A percentile compares a stretch with the other conserved stretches of the same genome.
phyloP scores from a whole-genome alignment of 306 rosid genomes.

The Malus sylvestris region DNA sequence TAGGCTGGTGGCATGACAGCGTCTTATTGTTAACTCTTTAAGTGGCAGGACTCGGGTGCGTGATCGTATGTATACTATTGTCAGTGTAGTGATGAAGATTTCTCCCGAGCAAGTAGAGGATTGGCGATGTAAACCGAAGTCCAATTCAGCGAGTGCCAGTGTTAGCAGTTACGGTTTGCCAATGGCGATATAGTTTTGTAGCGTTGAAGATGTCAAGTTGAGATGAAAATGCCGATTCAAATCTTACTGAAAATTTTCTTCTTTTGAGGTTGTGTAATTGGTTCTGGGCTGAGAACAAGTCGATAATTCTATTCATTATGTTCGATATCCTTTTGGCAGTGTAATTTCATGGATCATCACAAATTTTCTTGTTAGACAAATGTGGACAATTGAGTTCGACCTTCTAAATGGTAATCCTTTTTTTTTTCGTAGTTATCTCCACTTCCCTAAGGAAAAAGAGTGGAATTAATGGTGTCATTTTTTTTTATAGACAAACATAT shows the following conservation, averaged over 20 bases:
- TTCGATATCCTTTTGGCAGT: conserved; percentile 42
- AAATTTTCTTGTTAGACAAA: conserved; percentile 31
- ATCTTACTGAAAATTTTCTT: conserved; percentile 28
- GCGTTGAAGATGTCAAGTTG: conserved; percentile 20
- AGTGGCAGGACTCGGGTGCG: conserved; percentile 33
- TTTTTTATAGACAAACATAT: too few relatives aligned
- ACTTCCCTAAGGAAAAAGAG: background rate
- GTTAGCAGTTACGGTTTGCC: conserved; percentile 18
- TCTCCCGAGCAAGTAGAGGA: conserved; percentile 23
- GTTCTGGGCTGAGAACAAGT: conserved; percentile 41
- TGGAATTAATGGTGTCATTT: background rate
- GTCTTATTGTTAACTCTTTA: conserved; percentile 4
- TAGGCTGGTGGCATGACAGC: conserved; percentile 14
- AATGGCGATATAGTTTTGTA: conserved; percentile 10
- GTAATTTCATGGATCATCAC: conserved; percentile 32
- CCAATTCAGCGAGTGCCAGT: conserved; percentile 30
- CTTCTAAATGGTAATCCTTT: background rate
- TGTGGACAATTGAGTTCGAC: conserved; percentile 7
- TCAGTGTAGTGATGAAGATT: conserved; percentile 19
- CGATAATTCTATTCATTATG: conserved; percentile 53
- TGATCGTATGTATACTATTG: conserved; percentile 26
- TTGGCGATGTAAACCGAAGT: conserved; percentile 20
- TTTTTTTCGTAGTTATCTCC: background rate
- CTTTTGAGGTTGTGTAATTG: conserved; percentile 44
- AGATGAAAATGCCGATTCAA: conserved; percentile 26